Percentiles rank a stretch among this genome's conserved stretches.
phyloP scores from a whole-genome alignment of 352 stramenopile genomes.

The Blastocystis sp. region DNA sequence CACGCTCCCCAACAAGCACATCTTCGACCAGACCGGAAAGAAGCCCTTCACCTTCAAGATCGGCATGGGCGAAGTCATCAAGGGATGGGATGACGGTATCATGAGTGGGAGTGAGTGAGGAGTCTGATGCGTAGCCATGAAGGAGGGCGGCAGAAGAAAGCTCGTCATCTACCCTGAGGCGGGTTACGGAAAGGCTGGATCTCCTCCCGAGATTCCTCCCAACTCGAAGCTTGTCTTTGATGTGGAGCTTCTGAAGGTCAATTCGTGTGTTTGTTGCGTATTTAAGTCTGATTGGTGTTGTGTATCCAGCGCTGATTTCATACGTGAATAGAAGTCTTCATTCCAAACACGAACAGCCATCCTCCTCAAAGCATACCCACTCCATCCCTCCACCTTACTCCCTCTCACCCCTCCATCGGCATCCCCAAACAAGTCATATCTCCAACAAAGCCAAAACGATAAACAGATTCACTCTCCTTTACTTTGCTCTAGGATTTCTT shows the following conservation, averaged over 20 bases:
- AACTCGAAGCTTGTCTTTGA: slow-evolving; percentile 89
- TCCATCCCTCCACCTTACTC: too few relatives aligned
- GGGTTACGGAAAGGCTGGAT: slow-evolving; percentile 85
- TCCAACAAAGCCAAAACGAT: too few relatives aligned
- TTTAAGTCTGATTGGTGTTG: too few relatives aligned
- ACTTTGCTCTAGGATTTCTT: slow-evolving; percentile 69
- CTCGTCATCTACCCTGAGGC: slow-evolving; percentile 85
- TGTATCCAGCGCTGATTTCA: too few relatives aligned
- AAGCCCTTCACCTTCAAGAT: slow-evolving; percentile 77
- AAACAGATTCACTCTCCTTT: slow-evolving; percentile 39
- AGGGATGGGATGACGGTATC: slow-evolving; percentile 87
- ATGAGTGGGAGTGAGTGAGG: slow-evolving; percentile 75
- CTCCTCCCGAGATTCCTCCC: slow-evolving; percentile 84
- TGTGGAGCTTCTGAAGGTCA: slow-evolving; percentile 85
- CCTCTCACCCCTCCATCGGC: too few relatives aligned
- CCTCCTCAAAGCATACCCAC: too few relatives aligned
- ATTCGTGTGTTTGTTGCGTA: slow-evolving; percentile 43
- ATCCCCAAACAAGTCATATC: too few relatives aligned
- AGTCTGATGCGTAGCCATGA: slow-evolving; percentile 45
- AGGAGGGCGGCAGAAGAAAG: slow-evolving; percentile 74
- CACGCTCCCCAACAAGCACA: slow-evolving; percentile 73
- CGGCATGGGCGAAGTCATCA: slow-evolving; percentile 81
- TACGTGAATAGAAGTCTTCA: too few relatives aligned
- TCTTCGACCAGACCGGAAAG: slow-evolving; percentile 74
- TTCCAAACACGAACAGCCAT: too few relatives aligned